These are phyloP conservation scores for Stenocarpella maydis DNA, from an alignment of 2,329 filamentous ascomycete species.

Conservation along the genomic window DNA sequence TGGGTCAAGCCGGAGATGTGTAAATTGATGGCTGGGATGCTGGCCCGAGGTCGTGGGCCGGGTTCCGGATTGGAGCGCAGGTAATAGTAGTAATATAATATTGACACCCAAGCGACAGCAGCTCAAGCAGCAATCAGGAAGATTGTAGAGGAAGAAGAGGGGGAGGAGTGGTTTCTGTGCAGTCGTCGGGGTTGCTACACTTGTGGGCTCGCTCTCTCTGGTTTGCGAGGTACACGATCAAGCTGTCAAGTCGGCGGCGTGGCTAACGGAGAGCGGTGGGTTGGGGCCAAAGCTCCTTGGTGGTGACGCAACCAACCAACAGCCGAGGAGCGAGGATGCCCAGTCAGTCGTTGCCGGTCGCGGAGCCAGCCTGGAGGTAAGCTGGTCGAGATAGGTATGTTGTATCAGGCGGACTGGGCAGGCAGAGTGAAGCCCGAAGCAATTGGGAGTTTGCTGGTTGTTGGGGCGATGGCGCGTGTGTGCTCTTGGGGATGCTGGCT, in stretches of 20 bases:
- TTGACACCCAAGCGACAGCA: not conserved
- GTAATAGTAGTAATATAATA: constrained; percentile 12
- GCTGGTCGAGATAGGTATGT: no score
- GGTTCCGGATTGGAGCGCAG: not conserved
- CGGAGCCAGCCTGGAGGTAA: no score
- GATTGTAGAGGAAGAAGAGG: not conserved
- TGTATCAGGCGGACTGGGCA: no score
- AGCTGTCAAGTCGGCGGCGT: constrained; percentile 15
- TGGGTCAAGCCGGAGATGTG: not conserved
- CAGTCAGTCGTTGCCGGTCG: constrained; percentile 5
- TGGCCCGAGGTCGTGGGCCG: not conserved
- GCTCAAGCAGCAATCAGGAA: not conserved
- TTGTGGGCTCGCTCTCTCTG: not conserved
- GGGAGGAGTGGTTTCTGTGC: not conserved
- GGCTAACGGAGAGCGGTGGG: constrained; percentile 17
- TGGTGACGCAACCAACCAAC: constrained; percentile 23
- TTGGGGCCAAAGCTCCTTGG: constrained; percentile 19
- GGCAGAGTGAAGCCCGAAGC: not conserved
- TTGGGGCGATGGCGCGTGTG: not conserved
- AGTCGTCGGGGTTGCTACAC: no score
- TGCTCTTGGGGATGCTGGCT: no score
- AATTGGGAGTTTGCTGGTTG: not conserved
- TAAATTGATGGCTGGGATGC: constrained; percentile 13
- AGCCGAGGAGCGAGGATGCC: constrained; percentile 8
- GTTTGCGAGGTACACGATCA: not conserved